Evolutionary conservation across 257 asterid species (phyloP).

Genomic region (Striga asiatica): DNA sequence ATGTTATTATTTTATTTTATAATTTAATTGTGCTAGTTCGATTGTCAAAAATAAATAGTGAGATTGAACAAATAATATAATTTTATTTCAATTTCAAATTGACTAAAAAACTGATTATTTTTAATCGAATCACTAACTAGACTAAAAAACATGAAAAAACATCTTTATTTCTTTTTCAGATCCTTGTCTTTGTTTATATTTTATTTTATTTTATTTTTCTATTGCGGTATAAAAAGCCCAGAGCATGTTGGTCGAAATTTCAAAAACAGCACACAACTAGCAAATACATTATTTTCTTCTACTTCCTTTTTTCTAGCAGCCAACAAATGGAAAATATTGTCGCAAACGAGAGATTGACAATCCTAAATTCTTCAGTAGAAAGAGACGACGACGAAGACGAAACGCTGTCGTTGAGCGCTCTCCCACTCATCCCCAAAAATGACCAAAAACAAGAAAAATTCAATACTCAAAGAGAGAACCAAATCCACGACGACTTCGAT

Average conservation of each 20-base stretch:
- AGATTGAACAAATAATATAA: too few species aligned
- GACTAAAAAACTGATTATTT: too few species aligned
- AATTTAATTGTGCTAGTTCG: too few species aligned
- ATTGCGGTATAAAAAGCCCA: constrained; percentile 17
- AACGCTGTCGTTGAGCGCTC: constrained; percentile 73
- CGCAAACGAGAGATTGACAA: background rate
- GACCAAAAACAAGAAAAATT: background rate
- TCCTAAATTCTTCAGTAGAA: background rate
- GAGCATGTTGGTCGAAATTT: too few species aligned
- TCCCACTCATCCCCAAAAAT: constrained; percentile 36
- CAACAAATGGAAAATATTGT: constrained; percentile 13
- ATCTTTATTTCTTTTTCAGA: too few species aligned
- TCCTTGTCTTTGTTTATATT: background rate
- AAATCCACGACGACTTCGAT: constrained; percentile 47
- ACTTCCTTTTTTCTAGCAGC: too few species aligned
- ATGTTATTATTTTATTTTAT: too few species aligned
- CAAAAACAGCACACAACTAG: too few species aligned
- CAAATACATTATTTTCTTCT: background rate
- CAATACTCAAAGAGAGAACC: background rate
- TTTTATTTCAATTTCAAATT: too few species aligned
- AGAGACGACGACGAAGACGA: constrained; percentile 31
- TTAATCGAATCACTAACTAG: too few species aligned
- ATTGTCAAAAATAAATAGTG: too few species aligned
- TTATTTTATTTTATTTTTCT: background rate
- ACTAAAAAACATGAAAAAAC: too few species aligned